Percentiles rank a stretch among this genome's conserved stretches.
Conservation (phyloP, 1,284 basidiomycete species). For the Heterobasidion occidentale region DNA sequence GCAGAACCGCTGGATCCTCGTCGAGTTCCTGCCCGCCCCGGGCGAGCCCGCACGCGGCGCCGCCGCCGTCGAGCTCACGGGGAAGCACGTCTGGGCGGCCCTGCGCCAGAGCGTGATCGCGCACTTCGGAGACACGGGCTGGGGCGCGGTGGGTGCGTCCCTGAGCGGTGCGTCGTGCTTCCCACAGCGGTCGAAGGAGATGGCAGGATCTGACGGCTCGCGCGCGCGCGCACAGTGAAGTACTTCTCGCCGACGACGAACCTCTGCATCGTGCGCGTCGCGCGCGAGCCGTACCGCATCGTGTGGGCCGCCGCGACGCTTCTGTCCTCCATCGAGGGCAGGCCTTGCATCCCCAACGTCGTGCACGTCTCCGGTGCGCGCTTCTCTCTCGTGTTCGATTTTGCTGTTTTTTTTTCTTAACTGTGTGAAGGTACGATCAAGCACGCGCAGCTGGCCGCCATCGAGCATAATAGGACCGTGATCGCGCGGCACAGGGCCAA, state of each 20-base stretch:
- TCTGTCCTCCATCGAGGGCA: conserved; percentile 49
- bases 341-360: conserved; percentile 55
- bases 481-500: conserved; percentile 54
- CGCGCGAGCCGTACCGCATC: conserved; percentile 63
- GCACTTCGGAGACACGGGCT: conserved; percentile 74
- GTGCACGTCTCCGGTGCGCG: conserved; percentile 63
- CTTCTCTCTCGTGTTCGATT: not conserved
- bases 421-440: conserved; percentile 63
- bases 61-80: conserved; percentile 25
- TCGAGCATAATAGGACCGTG: conserved; percentile 60
- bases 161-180: conserved; percentile 42
- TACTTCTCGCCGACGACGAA: conserved; percentile 75
- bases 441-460: conserved; percentile 68
- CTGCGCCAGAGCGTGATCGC: conserved; percentile 61
- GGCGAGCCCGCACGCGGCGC: not conserved
- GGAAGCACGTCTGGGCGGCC: conserved; percentile 57
- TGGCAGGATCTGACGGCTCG: not conserved
- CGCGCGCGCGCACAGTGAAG: conserved; percentile 44
- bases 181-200: not conserved
- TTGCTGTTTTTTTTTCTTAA: not conserved
- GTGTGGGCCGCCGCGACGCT: conserved; percentile 71
- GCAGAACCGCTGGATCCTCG: not conserved
- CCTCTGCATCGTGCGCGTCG: conserved; percentile 72
- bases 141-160: conserved; percentile 67
- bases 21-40: not conserved